These are phyloP conservation scores for Yarrowia porcina DNA, from an alignment of 805 yeast genomes.

Conservation along the genomic window DNA sequence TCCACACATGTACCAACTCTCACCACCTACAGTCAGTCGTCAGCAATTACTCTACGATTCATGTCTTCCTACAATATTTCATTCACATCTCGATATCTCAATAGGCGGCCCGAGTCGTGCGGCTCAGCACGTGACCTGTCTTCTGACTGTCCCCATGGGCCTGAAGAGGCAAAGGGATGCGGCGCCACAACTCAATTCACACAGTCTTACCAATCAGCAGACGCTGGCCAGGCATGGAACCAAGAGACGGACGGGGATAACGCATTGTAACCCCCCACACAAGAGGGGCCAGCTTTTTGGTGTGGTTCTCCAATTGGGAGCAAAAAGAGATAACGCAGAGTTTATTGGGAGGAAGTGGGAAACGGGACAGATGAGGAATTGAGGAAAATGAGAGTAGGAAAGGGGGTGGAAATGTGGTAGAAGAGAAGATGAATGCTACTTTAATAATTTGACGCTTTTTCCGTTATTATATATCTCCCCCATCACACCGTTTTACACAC, in stretches of 20 bases:
- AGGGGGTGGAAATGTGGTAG: background rate
- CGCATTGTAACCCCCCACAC: background rate
- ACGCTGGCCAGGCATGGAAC: too few species aligned
- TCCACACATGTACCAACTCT: too few species aligned
- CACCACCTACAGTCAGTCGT: too few species aligned
- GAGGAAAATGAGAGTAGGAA: background rate
- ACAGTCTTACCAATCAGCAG: too few species aligned
- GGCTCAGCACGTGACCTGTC: background rate
- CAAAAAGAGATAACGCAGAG: slow-evolving; percentile 12
- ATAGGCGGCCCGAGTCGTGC: background rate
- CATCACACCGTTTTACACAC: too few species aligned
- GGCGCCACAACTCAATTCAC: background rate
- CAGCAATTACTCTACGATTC: too few species aligned
- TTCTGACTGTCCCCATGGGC: background rate
- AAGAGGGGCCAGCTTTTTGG: background rate
- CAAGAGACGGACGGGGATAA: background rate
- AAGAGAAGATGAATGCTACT: too few species aligned
- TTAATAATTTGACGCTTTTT: too few species aligned
- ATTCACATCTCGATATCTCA: background rate
- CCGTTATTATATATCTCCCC: too few species aligned
- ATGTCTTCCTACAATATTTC: too few species aligned
- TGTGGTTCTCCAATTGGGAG: slow-evolving; percentile 5
- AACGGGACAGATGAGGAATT: too few species aligned
- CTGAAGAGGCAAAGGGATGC: background rate
- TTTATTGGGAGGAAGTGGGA: too few species aligned